Conservation (phyloP, 345 rosid species). For the Melastoma malabathricum region DNA sequence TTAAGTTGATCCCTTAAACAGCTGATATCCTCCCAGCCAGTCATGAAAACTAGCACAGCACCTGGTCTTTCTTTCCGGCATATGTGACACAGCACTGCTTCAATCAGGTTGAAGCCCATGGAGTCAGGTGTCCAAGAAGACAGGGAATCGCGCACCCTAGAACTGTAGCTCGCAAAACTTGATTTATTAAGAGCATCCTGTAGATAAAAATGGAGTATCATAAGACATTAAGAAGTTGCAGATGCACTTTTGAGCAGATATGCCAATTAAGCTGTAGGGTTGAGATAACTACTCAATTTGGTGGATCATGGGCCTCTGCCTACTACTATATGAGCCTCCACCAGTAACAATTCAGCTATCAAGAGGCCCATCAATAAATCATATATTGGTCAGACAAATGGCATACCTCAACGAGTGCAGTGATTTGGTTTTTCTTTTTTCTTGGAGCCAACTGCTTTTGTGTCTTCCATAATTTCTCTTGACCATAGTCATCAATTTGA, state of each 20-base stretch:
- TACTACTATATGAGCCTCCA: too few relatives aligned
- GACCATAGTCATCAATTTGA: constrained; percentile 98
- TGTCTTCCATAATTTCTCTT: constrained; percentile 93
- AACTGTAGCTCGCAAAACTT: constrained; percentile 68
- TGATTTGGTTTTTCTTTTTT: constrained; percentile 85
- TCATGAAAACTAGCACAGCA: constrained; percentile 90
- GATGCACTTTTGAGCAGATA: too few relatives aligned
- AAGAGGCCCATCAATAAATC: too few relatives aligned
- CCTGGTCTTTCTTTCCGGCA: constrained; percentile 92
- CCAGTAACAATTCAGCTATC: too few relatives aligned
- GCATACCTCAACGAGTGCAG: constrained; percentile 89
- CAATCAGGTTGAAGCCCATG: constrained; percentile 91
- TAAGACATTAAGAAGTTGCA: not conserved
- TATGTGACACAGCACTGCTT: constrained; percentile 89
- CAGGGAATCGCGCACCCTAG: constrained; percentile 78
- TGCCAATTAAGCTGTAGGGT: too few relatives aligned
- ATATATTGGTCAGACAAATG: not conserved
- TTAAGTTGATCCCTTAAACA: constrained; percentile 82
- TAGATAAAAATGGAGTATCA: constrained; percentile 5
- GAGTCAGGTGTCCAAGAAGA: constrained; percentile 89
- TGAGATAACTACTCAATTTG: too few relatives aligned
- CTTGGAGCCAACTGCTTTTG: constrained; percentile 79
- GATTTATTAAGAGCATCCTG: constrained; percentile 93
- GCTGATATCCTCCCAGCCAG: constrained; percentile 99
- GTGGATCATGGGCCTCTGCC: too few relatives aligned